Base-by-base conservation (phyloP, 305 asterid species). In the Fraxinus paxiana region DNA sequence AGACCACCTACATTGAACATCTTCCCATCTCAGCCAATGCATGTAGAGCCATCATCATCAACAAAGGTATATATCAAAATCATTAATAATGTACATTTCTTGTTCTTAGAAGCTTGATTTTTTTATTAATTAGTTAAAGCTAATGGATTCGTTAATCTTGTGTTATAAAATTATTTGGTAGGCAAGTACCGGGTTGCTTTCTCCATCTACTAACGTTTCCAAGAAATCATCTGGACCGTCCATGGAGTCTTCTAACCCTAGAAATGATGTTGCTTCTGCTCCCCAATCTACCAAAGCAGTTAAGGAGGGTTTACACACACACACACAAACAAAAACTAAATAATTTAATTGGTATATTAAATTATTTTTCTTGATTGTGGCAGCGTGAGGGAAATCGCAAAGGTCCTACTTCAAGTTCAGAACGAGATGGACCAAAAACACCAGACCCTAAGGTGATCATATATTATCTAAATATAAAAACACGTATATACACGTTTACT, bases 1-100 rank as follows among this genome's bases (percentile, higher is more conserved):
- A 94, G 92, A 84, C 97, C 95, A 84, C 97, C 92, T 67, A 94
- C 98, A 71, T 86, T 93, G 63, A 93, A 92, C 91, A 94, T 94
- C 73, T 94, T 94, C 85, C 98, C 98, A 33, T 93, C 98, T 61
- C 97, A 92, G 81, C 98, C 98, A 89, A 94, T 94, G 98, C 98
- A 94, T 88, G 97, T 86, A 73, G 93, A 88, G 81, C 97, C 97
- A 86, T 87, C 94, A 56, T 73, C 92, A 79, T 51, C 87, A 69
- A 41, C 84, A 72, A 89, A 89, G 94, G 97, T 92, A 69, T 69
- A 30, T 28, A 69, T 69, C 73, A 67, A 12, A 67, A 28, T 38
- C 35, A 37, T 67, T 67, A 1, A 28, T 26, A 28, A 63, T 63
- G 26, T 41, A 12, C 41, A 10, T 18, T 17, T 67, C 35, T 65